These are phyloP conservation scores for Epichloe festucae DNA, from an alignment of 2,329 filamentous ascomycete genomes.

Conservation along the genomic window DNA sequence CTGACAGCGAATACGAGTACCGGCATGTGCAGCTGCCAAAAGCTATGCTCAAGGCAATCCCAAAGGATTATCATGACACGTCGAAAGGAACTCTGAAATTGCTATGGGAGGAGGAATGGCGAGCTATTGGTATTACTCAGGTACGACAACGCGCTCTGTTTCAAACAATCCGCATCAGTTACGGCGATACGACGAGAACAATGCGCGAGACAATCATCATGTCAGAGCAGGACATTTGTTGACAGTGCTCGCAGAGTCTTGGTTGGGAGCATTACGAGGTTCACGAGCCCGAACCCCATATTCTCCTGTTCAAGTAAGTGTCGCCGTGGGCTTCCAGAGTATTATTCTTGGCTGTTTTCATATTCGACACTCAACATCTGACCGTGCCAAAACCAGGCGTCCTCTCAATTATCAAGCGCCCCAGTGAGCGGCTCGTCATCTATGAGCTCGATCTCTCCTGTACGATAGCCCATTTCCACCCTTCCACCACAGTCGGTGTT, in stretches of 20 bases:
- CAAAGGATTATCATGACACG: constrained; percentile 84
- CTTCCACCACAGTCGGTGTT: constrained; percentile 5
- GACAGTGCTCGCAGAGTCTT: constrained; percentile 52
- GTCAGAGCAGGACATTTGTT: not conserved
- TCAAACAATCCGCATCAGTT: not conserved
- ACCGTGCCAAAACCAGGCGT: constrained; percentile 38
- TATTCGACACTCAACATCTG: not conserved
- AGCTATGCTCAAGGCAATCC: constrained; percentile 94
- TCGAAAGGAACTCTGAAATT: constrained; percentile 87
- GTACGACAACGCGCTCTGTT: constrained; percentile 32
- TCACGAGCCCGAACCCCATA: constrained; percentile 96
- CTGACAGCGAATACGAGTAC: constrained; percentile 87
- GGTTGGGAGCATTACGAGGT: constrained; percentile 99
- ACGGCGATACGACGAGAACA: not conserved
- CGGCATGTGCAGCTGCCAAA: constrained; percentile 96
- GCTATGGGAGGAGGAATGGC: constrained; percentile 97
- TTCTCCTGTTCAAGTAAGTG: constrained; percentile 86
- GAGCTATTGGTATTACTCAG: constrained; percentile 92
- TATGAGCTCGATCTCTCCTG: constrained; percentile 8
- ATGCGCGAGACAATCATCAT: not conserved
- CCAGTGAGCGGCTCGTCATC: constrained; percentile 22
- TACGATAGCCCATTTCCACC: constrained; percentile 11
- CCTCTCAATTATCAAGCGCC: constrained; percentile 76
- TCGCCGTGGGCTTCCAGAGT: not conserved
- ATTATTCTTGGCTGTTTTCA: not conserved